Conservation (phyloP, 306 rosid species). For the Crotalaria pallida region DNA sequence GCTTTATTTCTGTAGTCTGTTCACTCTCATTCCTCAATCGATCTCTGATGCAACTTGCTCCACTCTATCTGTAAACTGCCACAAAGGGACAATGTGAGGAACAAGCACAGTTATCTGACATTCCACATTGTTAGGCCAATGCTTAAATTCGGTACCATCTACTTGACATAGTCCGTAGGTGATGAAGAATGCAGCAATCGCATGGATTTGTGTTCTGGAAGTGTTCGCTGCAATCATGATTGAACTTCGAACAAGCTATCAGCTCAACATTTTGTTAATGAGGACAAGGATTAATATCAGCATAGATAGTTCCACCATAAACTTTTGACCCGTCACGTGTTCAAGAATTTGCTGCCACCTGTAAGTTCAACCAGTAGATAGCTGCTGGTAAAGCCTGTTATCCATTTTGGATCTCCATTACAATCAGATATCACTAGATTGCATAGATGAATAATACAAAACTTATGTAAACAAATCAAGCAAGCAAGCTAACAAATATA, state of each 20-base stretch:
- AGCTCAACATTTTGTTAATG: slow-evolving; percentile 33
- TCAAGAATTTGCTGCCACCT: slow-evolving; percentile 47
- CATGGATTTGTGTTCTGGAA: slow-evolving; percentile 22
- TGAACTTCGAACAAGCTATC: slow-evolving; percentile 21
- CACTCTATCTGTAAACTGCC: slow-evolving; percentile 13
- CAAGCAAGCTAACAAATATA: slow-evolving; percentile 17
- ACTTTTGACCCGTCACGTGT: slow-evolving; percentile 22
- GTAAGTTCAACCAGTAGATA: slow-evolving; percentile 85
- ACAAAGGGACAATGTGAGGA: background rate
- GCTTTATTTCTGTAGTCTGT: background rate
- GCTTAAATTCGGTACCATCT: slow-evolving; percentile 25
- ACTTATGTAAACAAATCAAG: background rate
- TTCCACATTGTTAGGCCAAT: background rate
- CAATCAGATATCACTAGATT: slow-evolving; percentile 38
- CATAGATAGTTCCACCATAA: slow-evolving; percentile 37
- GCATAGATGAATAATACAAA: slow-evolving; percentile 17
- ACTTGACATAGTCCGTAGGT: slow-evolving; percentile 6
- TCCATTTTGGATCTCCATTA: slow-evolving; percentile 74
- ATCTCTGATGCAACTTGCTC: slow-evolving; percentile 7
- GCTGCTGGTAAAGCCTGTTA: slow-evolving; percentile 99
- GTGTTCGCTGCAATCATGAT: slow-evolving; percentile 15
- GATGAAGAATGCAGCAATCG: slow-evolving; percentile 18
- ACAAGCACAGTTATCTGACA: background rate
- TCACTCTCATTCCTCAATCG: background rate
- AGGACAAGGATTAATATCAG: slow-evolving; percentile 35